Evolutionary conservation across 345 rosid species (phyloP).

Genomic region (Heritiera littoralis): DNA sequence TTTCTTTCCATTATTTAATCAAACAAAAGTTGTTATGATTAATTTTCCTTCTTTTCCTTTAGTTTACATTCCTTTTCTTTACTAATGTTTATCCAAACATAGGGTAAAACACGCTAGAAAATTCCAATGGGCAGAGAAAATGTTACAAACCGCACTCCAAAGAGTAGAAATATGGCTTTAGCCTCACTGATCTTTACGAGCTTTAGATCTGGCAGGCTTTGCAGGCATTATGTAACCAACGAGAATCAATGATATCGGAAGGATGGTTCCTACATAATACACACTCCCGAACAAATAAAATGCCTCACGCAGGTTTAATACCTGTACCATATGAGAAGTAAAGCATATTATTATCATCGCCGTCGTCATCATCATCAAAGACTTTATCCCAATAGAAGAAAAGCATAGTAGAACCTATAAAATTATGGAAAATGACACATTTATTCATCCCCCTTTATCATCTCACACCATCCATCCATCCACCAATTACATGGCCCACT

Average conservation of each 20-base stretch:
- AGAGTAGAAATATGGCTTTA: background rate
- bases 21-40: no score
- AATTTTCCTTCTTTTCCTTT: no score
- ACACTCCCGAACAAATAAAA: slow-evolving; percentile 69
- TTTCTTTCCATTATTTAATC: no score
- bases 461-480: background rate
- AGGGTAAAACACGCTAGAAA: background rate
- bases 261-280: slow-evolving; percentile 69
- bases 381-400: no score
- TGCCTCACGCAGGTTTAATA: slow-evolving; percentile 77
- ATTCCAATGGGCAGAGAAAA: background rate
- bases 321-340: slow-evolving; percentile 41
- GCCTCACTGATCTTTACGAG: slow-evolving; percentile 60
- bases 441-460: background rate
- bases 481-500: background rate
- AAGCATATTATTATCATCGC: background rate
- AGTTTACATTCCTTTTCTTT: no score
- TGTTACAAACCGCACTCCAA: background rate
- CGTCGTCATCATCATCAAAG: no score
- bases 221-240: slow-evolving; percentile 64
- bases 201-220: slow-evolving; percentile 60
- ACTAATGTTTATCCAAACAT: no score
- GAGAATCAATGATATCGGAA: slow-evolving; percentile 59
- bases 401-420: background rate
- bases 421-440: background rate